Evolutionary conservation across 176 grass and related monocot species (phyloP).

Genomic region (Carex cristatella): DNA sequence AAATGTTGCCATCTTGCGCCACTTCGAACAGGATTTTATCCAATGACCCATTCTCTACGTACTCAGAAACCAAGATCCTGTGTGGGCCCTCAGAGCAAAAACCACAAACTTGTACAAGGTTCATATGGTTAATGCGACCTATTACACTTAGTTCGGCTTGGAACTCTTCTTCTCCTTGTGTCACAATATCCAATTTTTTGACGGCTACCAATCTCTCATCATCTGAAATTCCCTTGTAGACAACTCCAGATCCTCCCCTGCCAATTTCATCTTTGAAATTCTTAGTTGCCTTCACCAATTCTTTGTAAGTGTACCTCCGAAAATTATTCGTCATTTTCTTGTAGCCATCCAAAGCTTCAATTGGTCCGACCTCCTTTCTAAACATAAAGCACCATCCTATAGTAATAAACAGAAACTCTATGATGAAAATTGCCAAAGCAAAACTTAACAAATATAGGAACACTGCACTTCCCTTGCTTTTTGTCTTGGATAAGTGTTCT

Average conservation of each 20-base stretch:
- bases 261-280: constrained; percentile 40
- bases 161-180: constrained; percentile 40
- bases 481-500: not conserved
- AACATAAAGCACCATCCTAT: constrained; percentile 50
- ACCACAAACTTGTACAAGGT: constrained; percentile 44
- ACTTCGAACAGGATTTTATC: constrained; percentile 23
- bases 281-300: constrained; percentile 41
- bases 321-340: constrained; percentile 28
- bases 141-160: constrained; percentile 43
- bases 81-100: constrained; percentile 38
- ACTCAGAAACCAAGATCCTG: constrained; percentile 40
- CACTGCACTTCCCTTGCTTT: not conserved
- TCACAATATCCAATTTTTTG: constrained; percentile 36
- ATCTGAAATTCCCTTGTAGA: constrained; percentile 38
- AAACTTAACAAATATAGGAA: constrained; percentile 44
- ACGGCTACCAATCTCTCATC: constrained; percentile 37
- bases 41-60: constrained; percentile 33
- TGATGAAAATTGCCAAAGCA: constrained; percentile 31
- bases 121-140: constrained; percentile 54
- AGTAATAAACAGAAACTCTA: constrained; percentile 27
- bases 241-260: constrained; percentile 35
- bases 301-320: constrained; percentile 32
- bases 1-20: not conserved
- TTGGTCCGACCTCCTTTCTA: constrained; percentile 15
- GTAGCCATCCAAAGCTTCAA: constrained; percentile 23